Evolutionary conservation across 345 rosid genomes (phyloP), one percentile per base, ranked within the genome.

Genomic region (Ceriops decandra): DNA sequence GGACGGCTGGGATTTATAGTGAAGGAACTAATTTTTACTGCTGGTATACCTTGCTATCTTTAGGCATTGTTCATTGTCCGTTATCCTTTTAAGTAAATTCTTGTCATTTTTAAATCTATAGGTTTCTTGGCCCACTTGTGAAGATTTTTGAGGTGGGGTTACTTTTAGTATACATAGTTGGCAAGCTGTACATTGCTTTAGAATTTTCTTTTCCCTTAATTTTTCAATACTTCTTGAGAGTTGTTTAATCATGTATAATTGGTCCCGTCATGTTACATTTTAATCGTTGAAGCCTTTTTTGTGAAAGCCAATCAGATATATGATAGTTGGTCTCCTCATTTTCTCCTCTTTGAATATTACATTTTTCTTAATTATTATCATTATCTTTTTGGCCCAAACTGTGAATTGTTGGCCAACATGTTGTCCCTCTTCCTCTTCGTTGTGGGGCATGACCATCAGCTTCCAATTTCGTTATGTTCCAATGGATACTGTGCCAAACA

Each of bases 1-100:
- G 79, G 97, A 91, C 60, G 92, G 97, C 28, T 95, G 99, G 99
- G 99, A 90, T 79, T 68, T 84, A 70, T 95, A 95, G 86, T n/a
- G 19, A n/a, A 24, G n/a, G 38, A 11, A 47, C 35, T 32, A 31
- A 64, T 24, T 63, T 32, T 32, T n/a, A 30, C 33, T 27, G 54
- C 20, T 26, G 64, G 58, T 35, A 7, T 21, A 0, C 24, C 4
- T 32, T 31, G 4, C 57, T 16, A 49, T 73, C 62, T 54, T 7
- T 5, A 36, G 56, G 15, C 68, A 20, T 61, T 60, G 54, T 54
- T 32, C 16, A 28, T 63, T 20, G 5, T 32, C 31, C 22, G 16
- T 13, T 53, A n/a, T n/a, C 27, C 56, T 47, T 47, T 10, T 6
- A 5, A 27, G 66, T 72, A 79, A 61, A 69, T 76, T 80, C 33